Evolutionary conservation across 768 basidiomycete genomes (phyloP).

Genomic region (Megacollybia marginata): DNA sequence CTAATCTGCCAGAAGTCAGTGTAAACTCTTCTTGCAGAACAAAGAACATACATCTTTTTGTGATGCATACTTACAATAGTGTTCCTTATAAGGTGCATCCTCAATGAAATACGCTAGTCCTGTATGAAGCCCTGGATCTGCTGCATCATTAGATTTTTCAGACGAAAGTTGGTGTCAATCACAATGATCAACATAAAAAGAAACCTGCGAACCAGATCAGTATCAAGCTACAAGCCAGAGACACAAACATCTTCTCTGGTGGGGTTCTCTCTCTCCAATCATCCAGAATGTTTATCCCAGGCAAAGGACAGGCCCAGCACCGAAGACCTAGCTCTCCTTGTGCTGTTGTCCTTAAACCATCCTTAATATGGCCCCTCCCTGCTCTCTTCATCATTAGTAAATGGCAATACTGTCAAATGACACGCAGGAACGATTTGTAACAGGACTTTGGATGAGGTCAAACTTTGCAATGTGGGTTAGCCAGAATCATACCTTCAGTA

Average conservation of each 20-base stretch:
- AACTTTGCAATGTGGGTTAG: not conserved
- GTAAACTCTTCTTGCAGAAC: not conserved
- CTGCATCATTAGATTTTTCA: constrained; percentile 3
- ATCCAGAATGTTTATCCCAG: too few species aligned
- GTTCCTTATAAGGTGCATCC: not conserved
- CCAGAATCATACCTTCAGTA: not conserved
- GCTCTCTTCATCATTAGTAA: too few species aligned
- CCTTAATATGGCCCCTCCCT: too few species aligned
- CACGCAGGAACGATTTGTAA: not conserved
- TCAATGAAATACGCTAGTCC: constrained; percentile 10
- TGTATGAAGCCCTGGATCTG: not conserved
- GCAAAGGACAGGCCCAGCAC: too few species aligned
- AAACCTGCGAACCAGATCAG: not conserved
- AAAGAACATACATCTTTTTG: constrained; percentile 2
- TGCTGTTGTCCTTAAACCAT: not conserved
- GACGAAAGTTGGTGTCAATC: constrained; percentile 2
- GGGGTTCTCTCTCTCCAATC: not conserved
- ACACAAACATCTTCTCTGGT: constrained; percentile 1
- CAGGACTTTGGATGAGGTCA: not conserved
- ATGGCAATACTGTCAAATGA: not conserved
- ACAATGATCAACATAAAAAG: not conserved
- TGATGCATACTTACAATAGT: not conserved
- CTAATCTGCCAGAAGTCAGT: not conserved
- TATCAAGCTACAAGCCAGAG: not conserved
- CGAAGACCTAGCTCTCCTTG: constrained; percentile 4